These are phyloP conservation scores for Ulota crispa DNA, from an alignment of 225 moss, liverwort and hornwort species.

Conservation along the genomic window DNA sequence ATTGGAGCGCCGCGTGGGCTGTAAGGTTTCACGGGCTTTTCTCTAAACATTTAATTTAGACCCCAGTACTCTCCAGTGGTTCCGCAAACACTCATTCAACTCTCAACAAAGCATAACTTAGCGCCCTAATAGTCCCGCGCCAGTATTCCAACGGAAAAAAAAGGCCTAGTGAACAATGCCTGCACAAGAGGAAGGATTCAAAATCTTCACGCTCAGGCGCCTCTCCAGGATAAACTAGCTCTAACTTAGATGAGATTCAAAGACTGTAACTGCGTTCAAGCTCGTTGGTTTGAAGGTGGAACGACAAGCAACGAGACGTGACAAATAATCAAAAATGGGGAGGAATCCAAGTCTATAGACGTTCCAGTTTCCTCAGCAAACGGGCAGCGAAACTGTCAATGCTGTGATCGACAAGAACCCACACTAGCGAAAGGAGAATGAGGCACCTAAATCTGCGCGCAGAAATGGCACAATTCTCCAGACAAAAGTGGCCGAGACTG, in stretches of 20 bases:
- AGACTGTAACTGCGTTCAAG: neutral
- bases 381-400: neutral
- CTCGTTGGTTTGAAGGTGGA: neutral
- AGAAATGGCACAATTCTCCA: neutral
- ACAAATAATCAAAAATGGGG: neutral
- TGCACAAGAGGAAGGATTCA: too few relatives aligned
- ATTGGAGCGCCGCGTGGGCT: slow-evolving; percentile 10
- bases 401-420: neutral
- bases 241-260: neutral
- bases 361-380: neutral
- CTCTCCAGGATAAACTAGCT: too few relatives aligned
- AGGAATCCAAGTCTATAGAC: neutral
- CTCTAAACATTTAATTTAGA: neutral
- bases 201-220: too few relatives aligned
- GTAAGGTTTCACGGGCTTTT: slow-evolving; percentile 2
- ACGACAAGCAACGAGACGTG: neutral
- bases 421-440: neutral
- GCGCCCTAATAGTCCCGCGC: neutral
- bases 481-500: neutral
- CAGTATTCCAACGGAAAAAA: neutral
- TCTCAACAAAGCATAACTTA: neutral
- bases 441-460: neutral
- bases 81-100: neutral
- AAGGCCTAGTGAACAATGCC: too few relatives aligned
- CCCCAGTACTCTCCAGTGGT: neutral